Evolutionary conservation across 306 rosid species (phyloP), one percentile per base, ranked within the genome.

Genomic region (Crataegus laevigata): DNA sequence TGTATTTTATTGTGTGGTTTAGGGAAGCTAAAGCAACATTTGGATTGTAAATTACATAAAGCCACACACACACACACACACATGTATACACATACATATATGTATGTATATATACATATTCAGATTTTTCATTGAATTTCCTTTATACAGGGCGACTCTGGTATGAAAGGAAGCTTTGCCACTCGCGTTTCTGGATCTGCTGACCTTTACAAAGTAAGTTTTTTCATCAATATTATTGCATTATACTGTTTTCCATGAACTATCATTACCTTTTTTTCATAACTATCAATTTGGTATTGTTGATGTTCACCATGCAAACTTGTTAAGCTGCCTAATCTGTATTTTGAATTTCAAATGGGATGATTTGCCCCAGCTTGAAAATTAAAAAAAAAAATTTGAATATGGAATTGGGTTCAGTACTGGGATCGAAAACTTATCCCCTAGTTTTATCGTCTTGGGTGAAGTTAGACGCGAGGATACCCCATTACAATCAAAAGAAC

Each of bases 151-250:
- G 97, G 99, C 2, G 96, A 94, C 68, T 66, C 72, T 51, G 90
- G 93, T 75, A 83, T 90, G 91, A 94, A 94, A 79, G 97, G 99
- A 76, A 83, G 88, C 79, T 90, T 94, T 84, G 97, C 97, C 25
- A 86, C 96, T 86, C 96, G 99, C 45, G 88, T 92, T 83, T 21
- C 99, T 75, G 99, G 99, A 69, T 94, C 99, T 77, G 84, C 99
- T 70, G 99, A 94, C 72, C 96, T 94, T 66, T 94, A 84, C 88
- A 86, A 82, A 81, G 99, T 94, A 83, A 77, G 97, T 78, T 45
- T 68, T 43, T 69, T 45, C 30, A 21, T 43, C 45, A 62, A 40
- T 12, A 71, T 51, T 42, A 45, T 74, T 69, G 58, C 43, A 71
- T 75, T 54, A 18, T 52, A 51, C 28, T 61, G 54, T 73, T 47